Percentiles rank a stretch among this genome's conserved stretches.
These are phyloP conservation scores for Curvularia lunata DNA, from an alignment of 2,329 filamentous ascomycete species.

Conservation along the genomic window DNA sequence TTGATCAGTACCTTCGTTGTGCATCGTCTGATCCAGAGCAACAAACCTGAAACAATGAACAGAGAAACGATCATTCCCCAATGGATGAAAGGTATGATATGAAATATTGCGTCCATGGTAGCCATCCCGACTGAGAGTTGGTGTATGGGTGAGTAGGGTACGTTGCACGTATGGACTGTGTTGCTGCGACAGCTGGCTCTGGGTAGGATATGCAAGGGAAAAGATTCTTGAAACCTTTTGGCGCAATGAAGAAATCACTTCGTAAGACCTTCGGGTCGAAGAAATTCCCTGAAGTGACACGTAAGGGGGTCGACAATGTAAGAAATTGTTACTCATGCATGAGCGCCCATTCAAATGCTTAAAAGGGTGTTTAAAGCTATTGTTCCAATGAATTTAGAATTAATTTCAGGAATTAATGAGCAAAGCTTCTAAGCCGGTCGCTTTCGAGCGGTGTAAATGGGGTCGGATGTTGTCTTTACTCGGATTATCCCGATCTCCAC, in stretches of 20 bases:
- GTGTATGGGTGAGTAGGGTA: not conserved
- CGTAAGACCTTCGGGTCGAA: not conserved
- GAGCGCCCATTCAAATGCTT: not conserved
- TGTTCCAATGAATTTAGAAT: not conserved
- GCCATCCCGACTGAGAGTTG: not conserved
- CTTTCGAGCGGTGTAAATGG: not conserved
- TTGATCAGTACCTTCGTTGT: not conserved
- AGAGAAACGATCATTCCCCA: not conserved
- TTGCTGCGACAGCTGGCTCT: not conserved
- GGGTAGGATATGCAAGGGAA: not conserved
- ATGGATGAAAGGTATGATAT: not conserved
- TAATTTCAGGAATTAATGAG: not conserved
- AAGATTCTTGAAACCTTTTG: not conserved
- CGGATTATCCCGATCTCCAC: not conserved
- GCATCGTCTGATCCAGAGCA: not conserved
- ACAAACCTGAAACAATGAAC: not conserved
- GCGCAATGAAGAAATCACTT: not conserved
- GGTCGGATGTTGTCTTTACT: not conserved
- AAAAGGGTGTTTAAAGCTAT: not conserved
- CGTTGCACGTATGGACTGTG: not conserved
- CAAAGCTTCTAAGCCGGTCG: not conserved
- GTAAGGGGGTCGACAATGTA: not conserved
- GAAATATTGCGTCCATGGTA: not conserved
- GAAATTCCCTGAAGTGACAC: not conserved
- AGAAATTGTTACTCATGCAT: not conserved